Base-by-base conservation (phyloP, 805 yeast genomes). In the Metschnikowia koreensis region DNA sequence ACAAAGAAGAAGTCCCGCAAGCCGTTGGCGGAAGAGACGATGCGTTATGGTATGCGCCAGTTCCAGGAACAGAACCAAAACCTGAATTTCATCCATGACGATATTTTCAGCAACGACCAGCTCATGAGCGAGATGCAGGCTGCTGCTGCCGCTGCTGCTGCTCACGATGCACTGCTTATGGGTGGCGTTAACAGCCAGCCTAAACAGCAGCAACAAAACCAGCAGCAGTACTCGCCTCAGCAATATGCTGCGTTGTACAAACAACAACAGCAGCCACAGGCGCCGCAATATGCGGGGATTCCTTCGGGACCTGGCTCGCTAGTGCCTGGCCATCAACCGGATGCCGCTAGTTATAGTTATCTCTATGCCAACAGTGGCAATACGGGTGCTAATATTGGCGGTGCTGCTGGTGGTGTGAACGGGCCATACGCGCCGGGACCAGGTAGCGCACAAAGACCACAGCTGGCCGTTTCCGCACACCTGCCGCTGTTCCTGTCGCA, bases 11-110 rank as follows among this genome's bases (percentile, higher is more conserved):
- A 73, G 61, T 69, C 67, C 66, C 64, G 77, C 37, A 72, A 74
- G 57, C 79, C 79, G 5, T 66, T 74, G 63, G 76, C 77, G 6
- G 79, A 74, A 58, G 79, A 74, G 47, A 73, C 79, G 46, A 73
- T 74, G 74, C 64, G 71, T 29, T 74, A 74, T 53, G 79, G 79
- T 1, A 66, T 74, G 68, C 71, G 71, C 56, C 79, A 74, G 59
- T 72, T 74, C 55, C 71, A 71, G 50, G 74, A 70, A 54, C 77
- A 73, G 56, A 63, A 63, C 57, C 63, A 66, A 47, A 62, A 65
- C 45, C 63, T 64, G 48, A 61, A 69, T 52, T 68, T 63, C 52
- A 64, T 66, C 60, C 69, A 67, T 41, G 73, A 68, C 46, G 71
- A 67, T 48, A 62, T 63, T 12, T 55, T 64, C 46, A 46, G 55